Base-by-base conservation (phyloP, 1,284 basidiomycete genomes). In the Pterula multifida region DNA sequence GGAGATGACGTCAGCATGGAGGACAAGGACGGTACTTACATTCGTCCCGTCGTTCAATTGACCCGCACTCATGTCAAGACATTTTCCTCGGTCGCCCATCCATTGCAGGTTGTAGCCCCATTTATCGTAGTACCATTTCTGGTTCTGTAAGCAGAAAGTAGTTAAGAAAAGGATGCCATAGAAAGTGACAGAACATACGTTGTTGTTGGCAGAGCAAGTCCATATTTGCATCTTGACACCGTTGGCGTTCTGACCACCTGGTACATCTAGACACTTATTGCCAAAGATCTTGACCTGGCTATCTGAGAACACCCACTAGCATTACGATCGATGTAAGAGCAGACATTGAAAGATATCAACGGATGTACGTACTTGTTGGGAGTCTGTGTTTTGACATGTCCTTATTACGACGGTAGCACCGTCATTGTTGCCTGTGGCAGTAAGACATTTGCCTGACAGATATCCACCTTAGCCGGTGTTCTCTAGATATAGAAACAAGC, bases 181-280 rank as follows among this genome's bases (percentile, higher is more conserved):
- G n/a, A n/a, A n/a, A n/a, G n/a, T n/a, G n/a, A n/a, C 9, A 42
- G 1, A 61, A 53, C 39, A 17, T 22, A 42, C 39, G 49, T 66
- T 67, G 32, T 61, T 60, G 25, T 58, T 57, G 4, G 53, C n/a
- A n/a, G n/a, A 53, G 57, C 74, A 76, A 17, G 65, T 68, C 68
- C 67, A 73, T 42, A 76, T 70, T 52, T 76, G 72, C 50, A 76
- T 59, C 56, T 69, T 69, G 15, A 62, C 65, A 13, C n/a, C 73
- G 53, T 75, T 67, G 35, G 54, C 55, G 26, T 57, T 68, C 15
- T 36, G 56, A 2, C 74, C 73, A 19, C 60, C 56, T 0, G 63
- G 59, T 19, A 75, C 69, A 51, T 75, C 72, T 28, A 76, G 60
- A 55, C 73, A 76, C 57, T 72, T 76, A 55, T 65, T 65, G 26